Base-by-base conservation (phyloP, 352 stramenopile genomes). In the Phytopythium cucurbitacearum region DNA sequence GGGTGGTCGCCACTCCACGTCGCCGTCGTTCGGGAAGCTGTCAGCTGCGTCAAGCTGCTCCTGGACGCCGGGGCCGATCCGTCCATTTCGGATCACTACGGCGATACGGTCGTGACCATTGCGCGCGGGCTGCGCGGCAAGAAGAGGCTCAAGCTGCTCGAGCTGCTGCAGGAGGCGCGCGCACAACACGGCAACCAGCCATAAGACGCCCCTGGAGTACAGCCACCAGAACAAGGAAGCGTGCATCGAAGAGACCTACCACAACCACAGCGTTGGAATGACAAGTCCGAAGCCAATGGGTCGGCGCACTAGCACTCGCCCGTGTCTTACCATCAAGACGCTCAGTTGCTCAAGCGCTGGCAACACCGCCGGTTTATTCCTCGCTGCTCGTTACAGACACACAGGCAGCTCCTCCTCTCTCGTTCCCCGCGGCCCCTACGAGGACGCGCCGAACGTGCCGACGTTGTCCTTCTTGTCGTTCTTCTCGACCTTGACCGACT, bases 401-500 rank as follows among this genome's bases (percentile, higher is more conserved):
- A 28, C 21, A 2, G 21, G 21, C 21, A 28, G 21, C 21, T 28
- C 21, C 21, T 28, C 21, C 21, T 28, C 21, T 28, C 21, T 28
- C 21, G 21, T 11, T 37, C 21, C 21, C 21, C 21, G 21, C 21
- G 21, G 21, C 21, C 21, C 21, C 63, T 89, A 93, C 49, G 80
- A 91, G 53, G 84, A 94, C 28, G 84, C 84, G 37, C 84, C 84
- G 55, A 94, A 94, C 38, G 79, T 85, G 34, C 84, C 84, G 39
- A 94, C 80, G 59, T 94, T 94, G 73, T 94, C 84, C 69, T 94
- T 94, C 73, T 94, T 94, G 70, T 94, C 81, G 64, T 91, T 91
- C 68, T 94, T 94, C 74, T 96, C 84, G 48, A 89, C 80, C 64
- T 96, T 94, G 57, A 92, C 82, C 35, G 77, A 91, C 73, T 99